Evolutionary conservation across 257 asterid species (phyloP), one percentile per base, ranked within the genome.

Genomic region (Lithospermum erythrorhizon): DNA sequence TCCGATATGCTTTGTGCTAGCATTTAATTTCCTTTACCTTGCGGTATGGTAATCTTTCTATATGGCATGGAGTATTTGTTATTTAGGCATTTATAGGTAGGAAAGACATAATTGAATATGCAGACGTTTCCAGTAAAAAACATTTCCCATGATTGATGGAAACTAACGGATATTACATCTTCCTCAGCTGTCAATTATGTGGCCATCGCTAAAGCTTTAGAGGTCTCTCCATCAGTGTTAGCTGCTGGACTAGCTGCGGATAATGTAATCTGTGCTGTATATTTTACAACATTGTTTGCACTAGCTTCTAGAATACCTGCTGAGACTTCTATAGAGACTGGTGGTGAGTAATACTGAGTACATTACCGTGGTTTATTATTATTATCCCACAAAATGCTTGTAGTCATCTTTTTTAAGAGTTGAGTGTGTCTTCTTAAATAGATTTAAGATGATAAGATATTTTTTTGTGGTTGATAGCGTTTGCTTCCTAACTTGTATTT

Each of bases 201-300:
- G n/a, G 96, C 98, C 32, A 82, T 90, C 65, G 77, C 95, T 8
- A 94, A 90, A 72, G 96, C 95, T 64, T 87, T 90, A n/a, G 69
- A 62, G 62, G 87, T 85, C 59, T 79, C 95, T 21, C 96, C 95
- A 5, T 90, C 98, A 23, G 93, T 85, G 64, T 68, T 90, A 69
- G 77, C 98, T n/a, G 95, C 98, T 4, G 98, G 95, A 59, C 77
- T 90, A 53, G 98, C 98, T 65, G 98, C 98, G 20, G 98, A 90
- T 81, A 87, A 87, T 71, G 94, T 90, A 64, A 85, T 90, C n/a
- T 87, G 98, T 73, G 98, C 98, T 13, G 52, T 82, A 53, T 90
- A 90, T 73, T 90, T 90, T 41, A 63, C 95, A 62, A 70, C 95
- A 14, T 68, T 90, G 71, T 90, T 87, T 73, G 95, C 94, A 8